Percentiles rank a stretch among this genome's conserved stretches.
Conservation (phyloP, 306 rosid genomes). For the Casuarina cunninghamiana region DNA sequence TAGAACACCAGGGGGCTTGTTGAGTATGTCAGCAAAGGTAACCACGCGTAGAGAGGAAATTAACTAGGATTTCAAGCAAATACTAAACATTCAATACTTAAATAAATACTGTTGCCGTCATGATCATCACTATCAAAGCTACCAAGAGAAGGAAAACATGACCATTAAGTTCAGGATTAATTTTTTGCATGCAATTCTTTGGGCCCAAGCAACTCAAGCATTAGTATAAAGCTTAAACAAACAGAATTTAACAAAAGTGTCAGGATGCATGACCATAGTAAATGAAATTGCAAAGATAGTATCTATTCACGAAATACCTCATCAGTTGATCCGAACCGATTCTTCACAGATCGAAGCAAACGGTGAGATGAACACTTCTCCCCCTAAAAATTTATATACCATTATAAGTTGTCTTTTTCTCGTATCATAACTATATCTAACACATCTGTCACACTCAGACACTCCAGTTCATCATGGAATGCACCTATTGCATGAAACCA, state of each 20-base stretch:
- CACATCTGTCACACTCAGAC: not conserved
- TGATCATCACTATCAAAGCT: not conserved
- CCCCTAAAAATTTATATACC: constrained; percentile 55
- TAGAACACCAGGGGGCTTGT: not conserved
- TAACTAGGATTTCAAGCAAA: constrained; percentile 5
- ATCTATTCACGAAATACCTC: constrained; percentile 52
- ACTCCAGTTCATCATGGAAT: constrained; percentile 1
- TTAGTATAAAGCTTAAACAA: not conserved
- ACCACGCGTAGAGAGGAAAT: not conserved
- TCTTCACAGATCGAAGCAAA: constrained; percentile 90
- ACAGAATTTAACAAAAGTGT: constrained; percentile 8
- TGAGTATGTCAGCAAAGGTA: not conserved
- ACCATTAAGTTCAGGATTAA: not conserved
- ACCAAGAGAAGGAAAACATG: not conserved
- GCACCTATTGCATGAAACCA: constrained; percentile 9
- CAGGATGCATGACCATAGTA: not conserved
- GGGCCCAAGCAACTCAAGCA: not conserved
- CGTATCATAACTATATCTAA: not conserved
- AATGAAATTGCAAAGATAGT: constrained; percentile 1
- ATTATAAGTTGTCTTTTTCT: constrained; percentile 12
- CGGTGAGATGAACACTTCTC: constrained; percentile 81
- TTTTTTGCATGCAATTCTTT: not conserved
- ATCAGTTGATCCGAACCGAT: constrained; percentile 91
- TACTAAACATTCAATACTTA: constrained; percentile 14
- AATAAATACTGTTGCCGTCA: not conserved